Percentiles rank a stretch among this genome's conserved stretches.
Conservation (phyloP, 2,329 filamentous ascomycete species). For the Raffaelea arxii region DNA sequence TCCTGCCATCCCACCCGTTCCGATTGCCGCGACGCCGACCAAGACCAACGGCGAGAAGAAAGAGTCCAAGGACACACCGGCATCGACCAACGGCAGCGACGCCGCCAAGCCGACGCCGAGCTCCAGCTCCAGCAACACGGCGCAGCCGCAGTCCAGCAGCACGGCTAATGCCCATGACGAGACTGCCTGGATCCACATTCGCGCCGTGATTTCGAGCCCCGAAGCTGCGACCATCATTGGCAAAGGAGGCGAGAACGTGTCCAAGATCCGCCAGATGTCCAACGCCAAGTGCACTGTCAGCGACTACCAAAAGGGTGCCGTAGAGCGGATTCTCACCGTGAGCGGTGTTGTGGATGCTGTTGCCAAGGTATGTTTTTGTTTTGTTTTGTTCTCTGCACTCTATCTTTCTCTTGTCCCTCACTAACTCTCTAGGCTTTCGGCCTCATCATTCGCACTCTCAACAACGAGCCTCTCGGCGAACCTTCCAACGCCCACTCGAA, state of each 20-base stretch:
- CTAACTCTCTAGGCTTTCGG: slow-evolving; percentile 65
- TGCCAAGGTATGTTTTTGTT: slow-evolving; percentile 62
- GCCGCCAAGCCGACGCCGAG: slow-evolving; percentile 40
- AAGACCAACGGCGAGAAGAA: slow-evolving; percentile 40
- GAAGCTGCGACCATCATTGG: slow-evolving; percentile 97
- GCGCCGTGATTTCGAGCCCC: slow-evolving; percentile 92
- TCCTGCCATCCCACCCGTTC: slow-evolving; percentile 16
- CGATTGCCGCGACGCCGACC: slow-evolving; percentile 30
- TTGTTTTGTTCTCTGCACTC: neutral
- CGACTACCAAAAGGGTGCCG: slow-evolving; percentile 93
- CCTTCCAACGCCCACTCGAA: slow-evolving; percentile 90
- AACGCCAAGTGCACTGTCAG: slow-evolving; percentile 98
- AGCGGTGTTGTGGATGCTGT: slow-evolving; percentile 94
- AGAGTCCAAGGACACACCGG: slow-evolving; percentile 51
- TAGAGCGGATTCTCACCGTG: slow-evolving; percentile 94
- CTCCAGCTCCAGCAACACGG: slow-evolving; percentile 27
- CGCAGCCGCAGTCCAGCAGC: slow-evolving; percentile 29
- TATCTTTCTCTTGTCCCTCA: neutral
- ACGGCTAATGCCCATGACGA: slow-evolving; percentile 66
- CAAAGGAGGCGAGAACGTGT: slow-evolving; percentile 97
- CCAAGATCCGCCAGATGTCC: slow-evolving; percentile 88
- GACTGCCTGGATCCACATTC: slow-evolving; percentile 92
- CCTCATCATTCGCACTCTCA: slow-evolving; percentile 93
- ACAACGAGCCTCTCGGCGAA: slow-evolving; percentile 86
- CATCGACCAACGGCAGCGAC: slow-evolving; percentile 55